These are phyloP conservation scores for Microdochium nivale DNA, from an alignment of 2,329 filamentous ascomycete genomes.

Conservation along the genomic window DNA sequence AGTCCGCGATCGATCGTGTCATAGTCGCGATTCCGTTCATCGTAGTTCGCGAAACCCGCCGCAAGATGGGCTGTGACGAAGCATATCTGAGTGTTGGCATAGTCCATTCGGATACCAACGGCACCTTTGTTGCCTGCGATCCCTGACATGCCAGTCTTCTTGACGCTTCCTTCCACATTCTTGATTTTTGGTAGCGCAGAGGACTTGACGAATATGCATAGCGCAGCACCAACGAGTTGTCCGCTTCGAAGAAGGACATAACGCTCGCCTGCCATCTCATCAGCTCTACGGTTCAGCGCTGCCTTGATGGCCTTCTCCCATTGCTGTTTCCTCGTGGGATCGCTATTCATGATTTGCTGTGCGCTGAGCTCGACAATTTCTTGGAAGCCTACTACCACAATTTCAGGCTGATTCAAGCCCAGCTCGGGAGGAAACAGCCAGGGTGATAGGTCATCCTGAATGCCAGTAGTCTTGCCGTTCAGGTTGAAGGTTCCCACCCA, in stretches of 20 bases:
- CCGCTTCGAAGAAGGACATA: slow-evolving; percentile 89
- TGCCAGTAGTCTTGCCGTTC: slow-evolving; percentile 75
- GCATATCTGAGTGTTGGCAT: slow-evolving; percentile 84
- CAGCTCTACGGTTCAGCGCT: slow-evolving; percentile 66
- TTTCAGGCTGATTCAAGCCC: slow-evolving; percentile 62
- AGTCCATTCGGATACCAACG: slow-evolving; percentile 92
- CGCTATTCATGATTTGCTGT: slow-evolving; percentile 98
- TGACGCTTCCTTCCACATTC: slow-evolving; percentile 92
- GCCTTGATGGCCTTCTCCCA: slow-evolving; percentile 80
- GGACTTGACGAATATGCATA: slow-evolving; percentile 83
- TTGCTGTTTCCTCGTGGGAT: slow-evolving; percentile 71
- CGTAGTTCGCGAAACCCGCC: slow-evolving; percentile 92
- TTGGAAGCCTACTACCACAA: slow-evolving; percentile 88
- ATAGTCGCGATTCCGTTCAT: slow-evolving; percentile 92
- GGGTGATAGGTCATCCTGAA: slow-evolving; percentile 68
- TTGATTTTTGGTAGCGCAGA: slow-evolving; percentile 76
- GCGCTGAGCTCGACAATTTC: slow-evolving; percentile 98
- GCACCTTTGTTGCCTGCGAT: slow-evolving; percentile 98
- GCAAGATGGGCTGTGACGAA: slow-evolving; percentile 96
- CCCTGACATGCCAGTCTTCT: slow-evolving; percentile 89
- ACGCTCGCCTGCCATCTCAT: slow-evolving; percentile 56
- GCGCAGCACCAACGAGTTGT: slow-evolving; percentile 86
- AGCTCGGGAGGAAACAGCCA: slow-evolving; percentile 69
- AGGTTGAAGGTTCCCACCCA: slow-evolving; percentile 86
- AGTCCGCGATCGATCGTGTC: slow-evolving; percentile 79